A percentile compares a stretch with the other conserved stretches of the same genome.
These are phyloP conservation scores for Tolypocladium amazonense DNA, from an alignment of 2,329 filamentous ascomycete genomes.

Conservation along the genomic window DNA sequence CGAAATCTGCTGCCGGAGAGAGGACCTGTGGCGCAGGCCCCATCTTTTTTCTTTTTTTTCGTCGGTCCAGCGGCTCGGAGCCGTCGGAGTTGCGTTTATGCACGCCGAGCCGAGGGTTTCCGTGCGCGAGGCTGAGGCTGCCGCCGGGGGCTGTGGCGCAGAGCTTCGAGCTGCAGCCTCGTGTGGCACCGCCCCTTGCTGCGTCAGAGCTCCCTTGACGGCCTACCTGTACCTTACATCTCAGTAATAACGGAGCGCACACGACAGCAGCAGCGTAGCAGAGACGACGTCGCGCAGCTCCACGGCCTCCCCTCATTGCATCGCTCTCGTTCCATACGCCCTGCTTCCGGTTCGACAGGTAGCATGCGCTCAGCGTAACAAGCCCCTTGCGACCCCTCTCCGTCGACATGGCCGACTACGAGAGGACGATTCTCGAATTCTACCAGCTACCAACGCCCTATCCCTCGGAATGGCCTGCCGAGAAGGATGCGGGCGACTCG, in stretches of 20 bases:
- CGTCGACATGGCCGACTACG: slow-evolving; percentile 55
- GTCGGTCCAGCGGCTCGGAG: slow-evolving; percentile 16
- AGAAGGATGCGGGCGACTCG: slow-evolving; percentile 60
- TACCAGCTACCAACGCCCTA: slow-evolving; percentile 75
- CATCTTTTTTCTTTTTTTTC: slow-evolving; percentile 6
- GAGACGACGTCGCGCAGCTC: neutral
- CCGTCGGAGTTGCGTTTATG: slow-evolving; percentile 15
- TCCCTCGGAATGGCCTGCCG: slow-evolving; percentile 76
- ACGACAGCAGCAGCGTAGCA: neutral
- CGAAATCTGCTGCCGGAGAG: slow-evolving; percentile 5
- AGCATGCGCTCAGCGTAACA: neutral
- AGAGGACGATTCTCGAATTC: slow-evolving; percentile 72
- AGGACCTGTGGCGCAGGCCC: slow-evolving; percentile 8
- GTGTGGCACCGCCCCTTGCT: slow-evolving; percentile 2
- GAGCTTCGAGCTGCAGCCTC: neutral
- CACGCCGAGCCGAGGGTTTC: slow-evolving; percentile 8
- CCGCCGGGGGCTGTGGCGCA: neutral
- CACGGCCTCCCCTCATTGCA: neutral
- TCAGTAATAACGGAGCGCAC: too few relatives aligned
- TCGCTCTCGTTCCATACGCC: neutral
- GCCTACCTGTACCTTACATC: too few relatives aligned
- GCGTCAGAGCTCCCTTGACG: neutral
- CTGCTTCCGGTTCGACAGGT: neutral
- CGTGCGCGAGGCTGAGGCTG: neutral
- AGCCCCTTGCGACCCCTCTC: neutral